A percentile compares a stretch with the other conserved stretches of the same genome.
Evolutionary conservation across 116 monocot genomes (phyloP).

Genomic region (Phalaenopsis hybrid): DNA sequence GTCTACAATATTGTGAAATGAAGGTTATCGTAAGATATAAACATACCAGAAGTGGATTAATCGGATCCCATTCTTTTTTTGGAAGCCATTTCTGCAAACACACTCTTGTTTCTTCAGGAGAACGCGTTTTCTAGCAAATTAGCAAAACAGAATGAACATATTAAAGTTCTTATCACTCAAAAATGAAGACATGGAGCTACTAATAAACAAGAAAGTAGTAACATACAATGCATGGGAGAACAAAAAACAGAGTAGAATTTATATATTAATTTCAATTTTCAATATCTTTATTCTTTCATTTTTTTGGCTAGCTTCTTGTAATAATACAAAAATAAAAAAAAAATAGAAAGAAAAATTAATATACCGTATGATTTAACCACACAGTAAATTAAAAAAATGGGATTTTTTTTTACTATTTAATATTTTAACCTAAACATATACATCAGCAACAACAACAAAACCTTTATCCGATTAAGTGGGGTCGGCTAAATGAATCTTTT

Average conservation of each 20-base stretch:
- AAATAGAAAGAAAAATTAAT: too few relatives aligned
- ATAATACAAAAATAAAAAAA: too few relatives aligned
- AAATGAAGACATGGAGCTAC: not conserved
- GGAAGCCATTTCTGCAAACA: conserved; percentile 89
- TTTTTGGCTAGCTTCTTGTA: too few relatives aligned
- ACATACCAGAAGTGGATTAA: conserved; percentile 86
- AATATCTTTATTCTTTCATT: too few relatives aligned
- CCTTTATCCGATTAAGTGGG: too few relatives aligned
- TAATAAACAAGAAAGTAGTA: not conserved
- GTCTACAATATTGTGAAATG: too few relatives aligned
- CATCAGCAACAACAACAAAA: too few relatives aligned
- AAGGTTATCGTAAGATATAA: not conserved
- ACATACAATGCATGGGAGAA: not conserved
- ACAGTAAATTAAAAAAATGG: too few relatives aligned
- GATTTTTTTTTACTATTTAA: too few relatives aligned
- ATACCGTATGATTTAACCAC: too few relatives aligned
- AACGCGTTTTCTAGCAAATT: conserved; percentile 55
- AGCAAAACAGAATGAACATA: conserved; percentile 1
- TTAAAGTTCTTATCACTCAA: not conserved
- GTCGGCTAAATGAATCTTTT: too few relatives aligned
- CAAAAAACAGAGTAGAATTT: not conserved
- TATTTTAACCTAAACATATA: too few relatives aligned
- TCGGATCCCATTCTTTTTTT: conserved; percentile 90
- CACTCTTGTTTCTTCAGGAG: conserved; percentile 85
- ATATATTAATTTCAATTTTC: not conserved